Base-by-base conservation (phyloP, 2,329 filamentous ascomycete species). In the Sarocladiaceae sp. region DNA sequence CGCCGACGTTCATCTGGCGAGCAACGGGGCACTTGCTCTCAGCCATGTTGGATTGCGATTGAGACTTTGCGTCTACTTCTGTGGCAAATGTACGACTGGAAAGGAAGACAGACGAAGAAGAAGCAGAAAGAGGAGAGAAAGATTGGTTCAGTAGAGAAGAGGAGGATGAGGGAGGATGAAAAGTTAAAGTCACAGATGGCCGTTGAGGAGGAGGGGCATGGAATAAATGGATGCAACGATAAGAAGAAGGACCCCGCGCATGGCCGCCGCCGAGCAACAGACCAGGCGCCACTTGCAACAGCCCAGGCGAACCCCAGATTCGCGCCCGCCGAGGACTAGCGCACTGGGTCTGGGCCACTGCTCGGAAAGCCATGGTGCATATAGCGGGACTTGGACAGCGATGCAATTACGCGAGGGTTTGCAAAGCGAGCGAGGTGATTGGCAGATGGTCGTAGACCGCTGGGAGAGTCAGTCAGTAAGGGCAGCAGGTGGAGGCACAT, bases 1-100 rank as follows among this genome's bases (percentile, higher is more conserved):
- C 86, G 53, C 69, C 76, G 37, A 71, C 67, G 55, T 76, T 76
- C 62, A 64, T 54, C 15, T 20, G 28, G 57, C 55, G 39, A 54
- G 55, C 52, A 8, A 63, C 58, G 11, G 67, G 68, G 44, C 68
- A 71, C 62, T 70, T 64, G 55, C 50, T 54, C 46, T 63, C 61
- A 17, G 59, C 54, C 60, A 64, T 65, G 28, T 22, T 55, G 44
- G 44, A 44, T 44, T 44, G 44, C 22, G 44, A 18, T 48, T 48
- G 44, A 4, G 44, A 48, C 44, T 48, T 11, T 48, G 44, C 28
- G 28, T 48, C 44, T 48, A 17, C 44, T 48, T 48, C 44, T 20
- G 44, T 31, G 28, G 44, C 44, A 48, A 48, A 48, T 10, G 44
- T 48, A 17, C 44, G 44, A 6, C 12, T 48, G 17, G 15, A 20